phyloP scores from a whole-genome alignment of 441 rosid species.

The Adansonia rubrostipa region DNA sequence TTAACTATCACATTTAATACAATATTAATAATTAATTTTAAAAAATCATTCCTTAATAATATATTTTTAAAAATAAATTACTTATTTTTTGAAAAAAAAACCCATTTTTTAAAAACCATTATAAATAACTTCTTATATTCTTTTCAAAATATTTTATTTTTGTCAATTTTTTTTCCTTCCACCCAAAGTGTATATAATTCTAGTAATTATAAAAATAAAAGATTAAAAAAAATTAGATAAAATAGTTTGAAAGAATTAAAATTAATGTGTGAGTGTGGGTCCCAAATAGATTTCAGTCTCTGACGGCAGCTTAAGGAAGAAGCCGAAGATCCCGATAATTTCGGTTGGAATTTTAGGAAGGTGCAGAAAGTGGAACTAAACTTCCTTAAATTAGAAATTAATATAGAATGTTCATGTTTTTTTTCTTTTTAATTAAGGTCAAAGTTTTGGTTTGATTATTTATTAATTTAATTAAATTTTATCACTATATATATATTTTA shows the following conservation, averaged over 20 bases:
- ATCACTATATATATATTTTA: background rate
- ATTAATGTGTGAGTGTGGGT: constrained; percentile 1
- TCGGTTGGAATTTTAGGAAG: background rate
- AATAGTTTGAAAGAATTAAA: background rate
- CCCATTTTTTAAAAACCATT: no score
- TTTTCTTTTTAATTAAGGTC: background rate
- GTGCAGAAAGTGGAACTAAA: background rate
- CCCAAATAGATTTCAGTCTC: background rate
- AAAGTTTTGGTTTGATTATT: background rate
- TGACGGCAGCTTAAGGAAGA: background rate
- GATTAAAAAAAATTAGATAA: background rate
- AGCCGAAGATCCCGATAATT: constrained; percentile 13
- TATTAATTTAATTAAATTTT: background rate
- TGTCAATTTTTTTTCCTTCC: no score
- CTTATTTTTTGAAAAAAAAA: no score
- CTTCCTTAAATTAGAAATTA: background rate
- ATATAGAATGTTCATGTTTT: background rate
- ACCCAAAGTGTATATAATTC: no score
- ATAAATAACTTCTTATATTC: no score
- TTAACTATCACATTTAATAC: no score
- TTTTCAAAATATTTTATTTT: no score
- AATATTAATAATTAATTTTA: no score
- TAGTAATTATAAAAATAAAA: background rate
- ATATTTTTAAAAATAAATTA: no score
- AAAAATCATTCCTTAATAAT: no score